Evolutionary conservation across 1,284 basidiomycete genomes (phyloP).

Genomic region (Takashimella tepidaria): DNA sequence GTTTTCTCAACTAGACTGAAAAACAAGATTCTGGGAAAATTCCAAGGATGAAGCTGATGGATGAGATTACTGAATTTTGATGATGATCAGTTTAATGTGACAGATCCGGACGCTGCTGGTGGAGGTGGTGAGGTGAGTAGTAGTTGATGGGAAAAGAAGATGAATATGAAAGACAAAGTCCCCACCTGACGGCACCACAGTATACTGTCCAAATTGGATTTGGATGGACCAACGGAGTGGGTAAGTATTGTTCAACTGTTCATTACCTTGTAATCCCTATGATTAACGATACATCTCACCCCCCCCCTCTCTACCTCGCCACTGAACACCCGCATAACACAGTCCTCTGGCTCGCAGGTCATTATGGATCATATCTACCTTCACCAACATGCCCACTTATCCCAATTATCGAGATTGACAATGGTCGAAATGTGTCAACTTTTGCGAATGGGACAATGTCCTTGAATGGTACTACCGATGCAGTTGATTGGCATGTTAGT

Average conservation of each 20-base stretch:
- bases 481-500: too few species aligned
- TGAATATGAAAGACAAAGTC: not conserved
- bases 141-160: not conserved
- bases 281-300: too few species aligned
- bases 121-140: constrained; percentile 74
- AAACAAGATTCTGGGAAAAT: not conserved
- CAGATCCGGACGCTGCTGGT: constrained; percentile 76
- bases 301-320: too few species aligned
- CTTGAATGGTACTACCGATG: constrained; percentile 7
- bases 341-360: constrained; percentile 64
- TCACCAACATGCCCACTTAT: constrained; percentile 61
- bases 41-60: not conserved
- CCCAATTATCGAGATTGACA: constrained; percentile 43
- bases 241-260: constrained; percentile 23
- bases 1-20: not conserved
- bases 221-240: constrained; percentile 87
- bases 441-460: constrained; percentile 18
- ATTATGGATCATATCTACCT: constrained; percentile 62
- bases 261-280: too few species aligned
- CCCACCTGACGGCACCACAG: not conserved
- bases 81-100: constrained; percentile 43
- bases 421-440: constrained; percentile 13
- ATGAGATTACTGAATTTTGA: constrained; percentile 43
- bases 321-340: constrained; percentile 2
- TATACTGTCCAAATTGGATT: constrained; percentile 26